A percentile compares a stretch with the other conserved stretches of the same genome.
Conservation (phyloP, 2,329 filamentous ascomycete species). For the Aspergillus sp. region DNA sequence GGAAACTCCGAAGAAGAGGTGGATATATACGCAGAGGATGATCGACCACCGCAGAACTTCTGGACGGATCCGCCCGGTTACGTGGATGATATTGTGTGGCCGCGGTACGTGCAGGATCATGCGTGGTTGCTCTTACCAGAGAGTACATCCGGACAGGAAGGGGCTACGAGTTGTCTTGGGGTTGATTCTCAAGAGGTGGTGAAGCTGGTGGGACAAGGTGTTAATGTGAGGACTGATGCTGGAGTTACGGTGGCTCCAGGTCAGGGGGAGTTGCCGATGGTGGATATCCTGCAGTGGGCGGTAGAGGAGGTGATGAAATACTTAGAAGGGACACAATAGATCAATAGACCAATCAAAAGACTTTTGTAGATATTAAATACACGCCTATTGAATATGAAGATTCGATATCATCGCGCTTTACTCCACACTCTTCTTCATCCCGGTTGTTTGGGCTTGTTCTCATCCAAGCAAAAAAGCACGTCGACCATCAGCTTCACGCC, state of each 20-base stretch:
- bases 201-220: slow-evolving; percentile 33
- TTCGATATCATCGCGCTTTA: background rate
- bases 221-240: slow-evolving; percentile 46
- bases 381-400: background rate
- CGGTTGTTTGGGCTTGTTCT: background rate
- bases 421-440: background rate
- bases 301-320: slow-evolving; percentile 59
- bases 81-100: slow-evolving; percentile 93
- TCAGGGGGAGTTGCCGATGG: slow-evolving; percentile 59
- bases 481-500: background rate
- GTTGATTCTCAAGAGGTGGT: slow-evolving; percentile 27
- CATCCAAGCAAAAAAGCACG: background rate
- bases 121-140: slow-evolving; percentile 72
- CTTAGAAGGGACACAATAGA: slow-evolving; percentile 12
- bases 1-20: slow-evolving; percentile 11
- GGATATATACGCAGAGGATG: slow-evolving; percentile 31
- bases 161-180: slow-evolving; percentile 30
- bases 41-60: slow-evolving; percentile 66
- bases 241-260: slow-evolving; percentile 49
- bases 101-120: slow-evolving; percentile 83
- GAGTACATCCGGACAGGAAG: slow-evolving; percentile 48
- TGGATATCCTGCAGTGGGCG: slow-evolving; percentile 65
- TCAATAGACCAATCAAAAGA: background rate
- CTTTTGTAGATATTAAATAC: background rate
- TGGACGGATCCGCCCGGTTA: slow-evolving; percentile 95